Conservation (phyloP, 2,329 filamentous ascomycete species). For the Ophiostoma perfectum region DNA sequence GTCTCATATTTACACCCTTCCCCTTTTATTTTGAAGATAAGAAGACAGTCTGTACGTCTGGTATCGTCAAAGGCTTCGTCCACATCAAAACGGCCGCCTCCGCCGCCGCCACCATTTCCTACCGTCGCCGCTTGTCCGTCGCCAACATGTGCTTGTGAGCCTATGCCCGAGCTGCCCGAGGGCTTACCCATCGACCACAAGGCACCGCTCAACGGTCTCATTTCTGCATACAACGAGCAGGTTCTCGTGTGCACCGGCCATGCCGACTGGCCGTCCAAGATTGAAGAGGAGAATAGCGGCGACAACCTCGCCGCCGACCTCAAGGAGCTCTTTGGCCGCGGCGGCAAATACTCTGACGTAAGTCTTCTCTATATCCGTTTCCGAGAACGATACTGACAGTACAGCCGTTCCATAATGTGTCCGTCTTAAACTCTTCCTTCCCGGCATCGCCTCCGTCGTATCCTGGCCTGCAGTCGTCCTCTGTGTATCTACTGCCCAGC, state of each 20-base stretch:
- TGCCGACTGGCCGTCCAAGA: slow-evolving; percentile 73
- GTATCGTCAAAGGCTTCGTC: not conserved
- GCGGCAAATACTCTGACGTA: slow-evolving; percentile 47
- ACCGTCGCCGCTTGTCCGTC: slow-evolving; percentile 60
- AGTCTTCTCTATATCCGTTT: not conserved
- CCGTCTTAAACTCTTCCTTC: slow-evolving; percentile 72
- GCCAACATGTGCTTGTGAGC: slow-evolving; percentile 70
- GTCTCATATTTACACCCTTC: not conserved
- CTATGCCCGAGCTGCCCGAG: slow-evolving; percentile 57
- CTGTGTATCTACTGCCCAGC: slow-evolving; percentile 72
- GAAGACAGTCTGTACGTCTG: not conserved
- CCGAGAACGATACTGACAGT: slow-evolving; percentile 25
- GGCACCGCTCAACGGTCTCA: slow-evolving; percentile 66
- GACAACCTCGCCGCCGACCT: slow-evolving; percentile 66
- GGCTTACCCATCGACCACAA: slow-evolving; percentile 70
- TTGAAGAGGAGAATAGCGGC: slow-evolving; percentile 71
- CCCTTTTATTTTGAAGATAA: not conserved
- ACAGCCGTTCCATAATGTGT: slow-evolving; percentile 78
- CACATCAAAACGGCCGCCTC: not conserved
- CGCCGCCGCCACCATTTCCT: slow-evolving; percentile 34
- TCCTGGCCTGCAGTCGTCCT: slow-evolving; percentile 49
- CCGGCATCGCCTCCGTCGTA: slow-evolving; percentile 49
- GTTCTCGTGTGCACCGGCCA: slow-evolving; percentile 77
- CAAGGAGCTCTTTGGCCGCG: slow-evolving; percentile 62
- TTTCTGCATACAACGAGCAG: slow-evolving; percentile 74